Conservation (phyloP, 2,329 filamentous ascomycete species). For the Fusarium anguioides region DNA sequence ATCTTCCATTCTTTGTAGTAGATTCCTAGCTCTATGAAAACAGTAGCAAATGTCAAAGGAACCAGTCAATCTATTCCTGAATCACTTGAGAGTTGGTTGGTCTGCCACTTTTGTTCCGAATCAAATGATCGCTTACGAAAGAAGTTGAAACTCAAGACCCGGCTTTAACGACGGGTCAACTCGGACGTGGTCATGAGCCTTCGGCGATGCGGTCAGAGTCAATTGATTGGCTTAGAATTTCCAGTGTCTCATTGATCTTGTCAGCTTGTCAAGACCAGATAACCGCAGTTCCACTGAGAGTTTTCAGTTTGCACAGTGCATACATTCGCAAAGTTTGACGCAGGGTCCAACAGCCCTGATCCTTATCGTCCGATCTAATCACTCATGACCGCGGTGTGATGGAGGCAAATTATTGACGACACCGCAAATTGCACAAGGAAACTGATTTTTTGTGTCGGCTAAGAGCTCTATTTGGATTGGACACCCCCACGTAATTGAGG, state of each 20-base stretch:
- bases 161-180: constrained; percentile 31
- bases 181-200: constrained; percentile 26
- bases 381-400: constrained; percentile 20
- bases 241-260: constrained; percentile 21
- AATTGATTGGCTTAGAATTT: constrained; percentile 29
- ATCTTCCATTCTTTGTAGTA: background rate
- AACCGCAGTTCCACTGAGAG: constrained; percentile 8
- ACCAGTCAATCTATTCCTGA: background rate
- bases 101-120: background rate
- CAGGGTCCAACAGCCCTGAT: constrained; percentile 1
- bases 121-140: constrained; percentile 1
- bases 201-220: constrained; percentile 21
- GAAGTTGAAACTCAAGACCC: constrained; percentile 7
- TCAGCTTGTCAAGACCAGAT: constrained; percentile 26
- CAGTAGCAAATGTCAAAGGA: background rate
- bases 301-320: no score
- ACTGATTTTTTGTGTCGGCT: constrained; percentile 25
- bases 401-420: constrained; percentile 36
- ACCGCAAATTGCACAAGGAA: constrained; percentile 18
- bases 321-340: background rate
- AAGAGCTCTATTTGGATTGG: constrained; percentile 9
- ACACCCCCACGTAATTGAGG: constrained; percentile 27
- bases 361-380: background rate
- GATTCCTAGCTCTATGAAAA: background rate
- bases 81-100: background rate